These are phyloP conservation scores for Neoboletus brunneissimus DNA, from an alignment of 768 basidiomycete species.

Conservation along the genomic window DNA sequence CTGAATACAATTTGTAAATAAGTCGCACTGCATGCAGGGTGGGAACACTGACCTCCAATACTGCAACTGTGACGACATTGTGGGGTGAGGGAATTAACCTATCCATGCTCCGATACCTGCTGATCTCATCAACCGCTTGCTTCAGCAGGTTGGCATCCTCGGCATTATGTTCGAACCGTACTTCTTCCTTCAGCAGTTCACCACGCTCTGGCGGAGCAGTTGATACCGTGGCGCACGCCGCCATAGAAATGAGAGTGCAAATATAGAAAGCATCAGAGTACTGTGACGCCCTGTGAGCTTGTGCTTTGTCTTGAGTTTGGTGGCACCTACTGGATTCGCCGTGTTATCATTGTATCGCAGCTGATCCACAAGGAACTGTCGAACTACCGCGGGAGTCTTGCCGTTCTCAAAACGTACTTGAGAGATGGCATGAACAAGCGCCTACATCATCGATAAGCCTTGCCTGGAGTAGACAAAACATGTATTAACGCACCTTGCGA, in stretches of 20 bases:
- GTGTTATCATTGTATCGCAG: conserved; percentile 96
- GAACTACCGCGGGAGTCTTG: conserved; percentile 80
- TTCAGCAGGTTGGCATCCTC: conserved; percentile 72
- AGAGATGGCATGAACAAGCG: conserved; percentile 77
- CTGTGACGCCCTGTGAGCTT: conserved; percentile 38
- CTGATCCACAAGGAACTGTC: conserved; percentile 87
- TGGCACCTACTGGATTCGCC: conserved; percentile 67
- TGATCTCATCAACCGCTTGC: conserved; percentile 76
- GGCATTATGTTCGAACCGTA: conserved; percentile 58
- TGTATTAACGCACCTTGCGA: conserved; percentile 61
- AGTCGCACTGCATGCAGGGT: not conserved
- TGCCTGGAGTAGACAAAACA: not conserved
- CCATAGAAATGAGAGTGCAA: conserved; percentile 77
- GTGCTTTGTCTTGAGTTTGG: not conserved
- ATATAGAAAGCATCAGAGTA: conserved; percentile 92
- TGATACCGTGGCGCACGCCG: conserved; percentile 77
- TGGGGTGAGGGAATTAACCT: conserved; percentile 91
- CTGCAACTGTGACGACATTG: conserved; percentile 89
- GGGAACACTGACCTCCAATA: conserved; percentile 69
- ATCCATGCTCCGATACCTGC: conserved; percentile 93
- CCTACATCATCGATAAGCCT: conserved; percentile 40
- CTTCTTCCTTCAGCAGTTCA: conserved; percentile 69
- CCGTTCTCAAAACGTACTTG: conserved; percentile 84
- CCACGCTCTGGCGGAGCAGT: conserved; percentile 76
- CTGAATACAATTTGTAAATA: conserved; percentile 37